Percentiles rank a stretch among this genome's conserved stretches.
These are phyloP conservation scores for Epithele typhae DNA, from an alignment of 768 basidiomycete species.

Conservation along the genomic window DNA sequence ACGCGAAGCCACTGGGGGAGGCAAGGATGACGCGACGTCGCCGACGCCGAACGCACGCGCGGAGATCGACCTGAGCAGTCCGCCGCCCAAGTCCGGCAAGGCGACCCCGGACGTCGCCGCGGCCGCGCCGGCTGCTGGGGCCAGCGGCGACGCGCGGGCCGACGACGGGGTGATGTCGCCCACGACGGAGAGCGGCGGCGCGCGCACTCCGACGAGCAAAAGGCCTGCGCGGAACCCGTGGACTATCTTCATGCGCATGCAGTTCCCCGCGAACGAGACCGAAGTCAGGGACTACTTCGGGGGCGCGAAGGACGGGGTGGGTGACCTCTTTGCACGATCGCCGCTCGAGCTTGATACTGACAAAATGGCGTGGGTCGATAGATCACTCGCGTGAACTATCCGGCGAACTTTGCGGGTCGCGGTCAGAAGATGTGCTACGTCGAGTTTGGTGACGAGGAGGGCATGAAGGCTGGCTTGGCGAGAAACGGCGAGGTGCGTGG, in stretches of 20 bases:
- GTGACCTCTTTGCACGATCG: constrained; percentile 30
- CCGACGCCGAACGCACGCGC: constrained; percentile 11
- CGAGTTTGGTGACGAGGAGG: constrained; percentile 85
- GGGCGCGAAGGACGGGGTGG: constrained; percentile 62
- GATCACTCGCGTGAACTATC: constrained; percentile 69
- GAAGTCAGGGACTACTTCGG: constrained; percentile 77
- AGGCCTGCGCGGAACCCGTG: constrained; percentile 69
- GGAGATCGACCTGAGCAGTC: constrained; percentile 14
- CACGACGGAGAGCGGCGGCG: constrained; percentile 51
- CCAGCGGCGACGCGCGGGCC: constrained; percentile 1
- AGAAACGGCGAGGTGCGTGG: constrained; percentile 65
- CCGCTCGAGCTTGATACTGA: not conserved
- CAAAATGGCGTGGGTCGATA: constrained; percentile 20
- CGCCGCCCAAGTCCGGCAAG: constrained; percentile 33
- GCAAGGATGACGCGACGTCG: constrained; percentile 28
- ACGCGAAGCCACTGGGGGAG: constrained; percentile 32
- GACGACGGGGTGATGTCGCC: constrained; percentile 26
- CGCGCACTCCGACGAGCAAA: constrained; percentile 66
- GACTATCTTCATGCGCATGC: constrained; percentile 80
- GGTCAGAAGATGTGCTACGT: constrained; percentile 69
- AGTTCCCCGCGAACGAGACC: constrained; percentile 46
- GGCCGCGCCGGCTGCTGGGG: not conserved
- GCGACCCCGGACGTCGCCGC: constrained; percentile 28
- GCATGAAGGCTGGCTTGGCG: constrained; percentile 75
- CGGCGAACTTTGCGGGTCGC: constrained; percentile 43